Conservation (phyloP, 192 early-diverging fungal genomes). For the Coemansia brasiliensis region DNA sequence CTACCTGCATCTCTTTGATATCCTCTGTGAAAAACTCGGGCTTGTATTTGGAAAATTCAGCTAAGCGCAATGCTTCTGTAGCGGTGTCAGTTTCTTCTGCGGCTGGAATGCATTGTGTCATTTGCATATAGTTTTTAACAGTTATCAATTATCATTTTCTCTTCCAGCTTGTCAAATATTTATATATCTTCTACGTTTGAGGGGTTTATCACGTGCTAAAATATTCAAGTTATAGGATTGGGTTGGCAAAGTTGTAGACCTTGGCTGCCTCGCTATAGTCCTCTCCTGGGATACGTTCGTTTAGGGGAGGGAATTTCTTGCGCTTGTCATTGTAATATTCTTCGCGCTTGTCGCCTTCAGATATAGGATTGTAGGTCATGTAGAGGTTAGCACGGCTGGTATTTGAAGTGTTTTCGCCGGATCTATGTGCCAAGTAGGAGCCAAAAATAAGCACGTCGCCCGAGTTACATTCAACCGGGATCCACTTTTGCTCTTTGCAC, state of each 20-base stretch:
- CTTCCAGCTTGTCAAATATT: no score
- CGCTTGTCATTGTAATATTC: conserved; percentile 64
- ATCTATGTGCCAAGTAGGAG: conserved; percentile 63
- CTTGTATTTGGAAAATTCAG: conserved; percentile 45
- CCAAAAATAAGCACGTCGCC: conserved; percentile 65
- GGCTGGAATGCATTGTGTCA: conserved; percentile 8
- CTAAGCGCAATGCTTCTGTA: conserved; percentile 33
- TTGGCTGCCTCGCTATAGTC: conserved; percentile 61
- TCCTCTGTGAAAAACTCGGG: conserved; percentile 31
- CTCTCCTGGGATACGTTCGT: conserved; percentile 53
- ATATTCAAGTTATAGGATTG: conserved; percentile 38
- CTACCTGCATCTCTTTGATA: conserved; percentile 5
- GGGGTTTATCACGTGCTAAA: conserved; percentile 17
- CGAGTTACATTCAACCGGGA: conserved; percentile 59
- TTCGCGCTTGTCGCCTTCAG: conserved; percentile 60
- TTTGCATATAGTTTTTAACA: no score
- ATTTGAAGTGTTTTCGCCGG: conserved; percentile 55
- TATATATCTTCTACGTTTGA: conserved; percentile 4
- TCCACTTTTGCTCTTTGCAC: conserved; percentile 55
- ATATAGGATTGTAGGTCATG: conserved; percentile 62
- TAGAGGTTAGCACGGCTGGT: conserved; percentile 59
- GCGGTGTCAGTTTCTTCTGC: conserved; percentile 32
- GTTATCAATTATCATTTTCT: no score
- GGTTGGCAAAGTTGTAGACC: conserved; percentile 63
- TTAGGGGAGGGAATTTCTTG: conserved; percentile 58